These are phyloP conservation scores for Streptanthus diversifolius DNA, from an alignment of 345 rosid genomes.

Conservation along the genomic window DNA sequence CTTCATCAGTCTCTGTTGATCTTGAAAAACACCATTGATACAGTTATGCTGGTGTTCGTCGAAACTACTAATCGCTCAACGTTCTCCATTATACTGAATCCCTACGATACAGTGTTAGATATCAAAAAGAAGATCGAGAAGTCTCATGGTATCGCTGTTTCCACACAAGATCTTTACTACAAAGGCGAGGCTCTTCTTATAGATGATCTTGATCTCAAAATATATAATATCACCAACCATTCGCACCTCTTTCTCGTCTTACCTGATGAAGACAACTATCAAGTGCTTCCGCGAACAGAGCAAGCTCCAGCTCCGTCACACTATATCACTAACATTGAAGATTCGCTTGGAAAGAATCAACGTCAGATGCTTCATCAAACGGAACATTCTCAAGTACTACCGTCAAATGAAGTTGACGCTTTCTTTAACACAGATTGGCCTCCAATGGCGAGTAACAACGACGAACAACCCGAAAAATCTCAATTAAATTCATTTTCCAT, in stretches of 20 bases:
- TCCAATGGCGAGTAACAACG: neutral
- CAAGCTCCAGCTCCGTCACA: neutral
- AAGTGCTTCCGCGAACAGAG: neutral
- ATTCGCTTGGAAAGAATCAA: neutral
- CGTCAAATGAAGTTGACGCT: neutral
- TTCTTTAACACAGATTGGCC: neutral
- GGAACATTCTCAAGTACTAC: neutral
- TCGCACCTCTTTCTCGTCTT: constrained; percentile 52
- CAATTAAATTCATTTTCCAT: neutral
- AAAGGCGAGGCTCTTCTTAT: constrained; percentile 44
- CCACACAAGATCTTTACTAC: constrained; percentile 52
- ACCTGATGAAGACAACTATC: neutral
- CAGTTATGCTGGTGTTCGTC: constrained; percentile 54
- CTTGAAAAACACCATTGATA: neutral
- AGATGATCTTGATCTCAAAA: constrained; percentile 48
- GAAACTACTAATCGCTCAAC: constrained; percentile 43
- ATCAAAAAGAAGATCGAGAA: constrained; percentile 64
- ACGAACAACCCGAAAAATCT: neutral
- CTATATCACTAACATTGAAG: neutral
- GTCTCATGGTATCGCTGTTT: constrained; percentile 47
- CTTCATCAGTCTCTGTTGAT: constrained; percentile 1
- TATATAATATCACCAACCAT: constrained; percentile 45
- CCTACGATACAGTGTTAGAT: constrained; percentile 49
- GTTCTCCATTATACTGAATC: constrained; percentile 57
- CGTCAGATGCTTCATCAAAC: neutral